Percentiles rank a stretch among this genome's conserved stretches.
phyloP scores from a whole-genome alignment of 495 filamentous ascomycete species.

The Sordaria brevicollis region DNA sequence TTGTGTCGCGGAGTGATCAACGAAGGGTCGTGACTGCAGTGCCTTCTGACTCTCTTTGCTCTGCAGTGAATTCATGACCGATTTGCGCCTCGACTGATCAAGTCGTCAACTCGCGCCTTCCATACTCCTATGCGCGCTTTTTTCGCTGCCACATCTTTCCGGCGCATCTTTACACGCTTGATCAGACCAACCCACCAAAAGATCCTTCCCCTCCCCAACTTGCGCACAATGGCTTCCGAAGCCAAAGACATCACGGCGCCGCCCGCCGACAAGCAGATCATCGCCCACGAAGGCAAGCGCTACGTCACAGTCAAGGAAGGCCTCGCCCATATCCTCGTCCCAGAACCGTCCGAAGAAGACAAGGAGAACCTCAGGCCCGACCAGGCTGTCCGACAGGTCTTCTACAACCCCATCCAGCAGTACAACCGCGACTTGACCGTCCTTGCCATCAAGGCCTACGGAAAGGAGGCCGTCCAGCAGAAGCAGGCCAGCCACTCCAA shows the following conservation, averaged over 20 bases:
- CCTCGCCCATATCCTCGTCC: slow-evolving; percentile 34
- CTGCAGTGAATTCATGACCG: not conserved
- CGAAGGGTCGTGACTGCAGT: not conserved
- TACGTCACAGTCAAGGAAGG: slow-evolving; percentile 37
- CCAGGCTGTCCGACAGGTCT: slow-evolving; percentile 61
- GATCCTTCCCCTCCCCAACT: not conserved
- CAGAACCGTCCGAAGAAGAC: slow-evolving; percentile 22
- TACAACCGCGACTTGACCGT: slow-evolving; percentile 96
- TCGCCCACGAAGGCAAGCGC: slow-evolving; percentile 26
- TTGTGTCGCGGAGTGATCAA: not conserved
- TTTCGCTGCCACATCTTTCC: slow-evolving; percentile 2
- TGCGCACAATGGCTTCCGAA: slow-evolving; percentile 19
- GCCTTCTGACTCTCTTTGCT: not conserved
- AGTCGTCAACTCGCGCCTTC: not conserved
- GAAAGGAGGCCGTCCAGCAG: slow-evolving; percentile 51
- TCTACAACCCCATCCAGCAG: slow-evolving; percentile 98
- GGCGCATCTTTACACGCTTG: slow-evolving; percentile 2
- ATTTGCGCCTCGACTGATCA: not conserved
- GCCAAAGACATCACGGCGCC: slow-evolving; percentile 11
- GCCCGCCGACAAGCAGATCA: slow-evolving; percentile 21
- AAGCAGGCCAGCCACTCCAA: slow-evolving; percentile 27
- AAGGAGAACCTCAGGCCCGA: slow-evolving; percentile 15
- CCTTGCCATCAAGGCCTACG: slow-evolving; percentile 77
- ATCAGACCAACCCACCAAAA: not conserved
- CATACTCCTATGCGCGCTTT: slow-evolving; percentile 2